Evolutionary conservation across 306 rosid species (phyloP), one percentile per base, ranked within the genome.

Genomic region (Argentina anserina): DNA sequence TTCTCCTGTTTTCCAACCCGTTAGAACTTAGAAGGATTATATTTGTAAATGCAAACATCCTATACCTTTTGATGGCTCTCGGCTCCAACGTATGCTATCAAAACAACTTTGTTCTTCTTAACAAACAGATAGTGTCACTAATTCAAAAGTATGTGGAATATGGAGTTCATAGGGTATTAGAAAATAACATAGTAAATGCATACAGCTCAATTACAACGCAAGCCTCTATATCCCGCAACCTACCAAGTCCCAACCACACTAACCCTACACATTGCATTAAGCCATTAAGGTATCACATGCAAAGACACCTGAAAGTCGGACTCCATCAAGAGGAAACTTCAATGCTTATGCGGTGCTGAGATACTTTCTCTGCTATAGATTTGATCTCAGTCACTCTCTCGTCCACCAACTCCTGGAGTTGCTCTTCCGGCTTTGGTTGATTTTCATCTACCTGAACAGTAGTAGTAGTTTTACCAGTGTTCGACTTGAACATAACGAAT

Each of bases 341-440:
- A 23, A 17, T 7, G 36, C 31, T 56, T 3, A 66, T 29, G 28
- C 29, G 66, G 72, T 75, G 82, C 31, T 13, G 34, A 40, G 88
- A 76, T 41, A 91, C 87, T 85, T 84, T 94, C 80, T 84, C 83
- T 0, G 92, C 90, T 21, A 94, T 82, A 75, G 79, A 83, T 79
- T 91, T 85, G 75, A 94, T 94, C 72, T 84, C 90, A 47, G 79
- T 67, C 78, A 91, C 83, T 79, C 95, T 88, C 73, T 89, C 91
- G 43, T 86, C 88, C 70, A 83, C 91, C 23, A 94, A 72, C 81
- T 88, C 78, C 82, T 71, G 88, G 73, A 94, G 87, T 77, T 89
- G 95, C 82, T 85, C 97, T 70, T 87, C 96, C 86, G 85, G 91
- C 29, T 76, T 87, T 37, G 79, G 55, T 70, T 81, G 91, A 53